These are phyloP conservation scores for Phytophthora pisi DNA, from an alignment of 352 stramenopile genomes.

Conservation along the genomic window DNA sequence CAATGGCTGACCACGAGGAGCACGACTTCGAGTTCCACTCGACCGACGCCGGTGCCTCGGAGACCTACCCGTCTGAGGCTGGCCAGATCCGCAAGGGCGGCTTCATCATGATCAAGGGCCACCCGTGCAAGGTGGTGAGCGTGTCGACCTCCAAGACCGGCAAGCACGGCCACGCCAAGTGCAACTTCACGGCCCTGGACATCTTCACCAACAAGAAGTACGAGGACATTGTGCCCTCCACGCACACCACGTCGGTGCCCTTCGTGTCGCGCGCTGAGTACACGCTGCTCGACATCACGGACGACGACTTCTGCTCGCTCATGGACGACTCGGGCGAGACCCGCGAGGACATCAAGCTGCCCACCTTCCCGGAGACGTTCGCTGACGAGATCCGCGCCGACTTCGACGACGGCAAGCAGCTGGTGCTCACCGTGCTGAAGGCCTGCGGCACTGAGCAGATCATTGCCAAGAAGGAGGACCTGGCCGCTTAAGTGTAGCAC, in stretches of 20 bases:
- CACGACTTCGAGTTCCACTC: conserved; percentile 92
- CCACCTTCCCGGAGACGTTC: conserved; percentile 95
- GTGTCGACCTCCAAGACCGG: conserved; percentile 99
- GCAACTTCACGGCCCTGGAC: conserved; percentile 98
- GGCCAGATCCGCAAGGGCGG: conserved; percentile 99
- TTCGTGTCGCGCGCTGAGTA: conserved; percentile 97
- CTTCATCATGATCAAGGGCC: conserved; percentile 99
- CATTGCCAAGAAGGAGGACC: conserved; percentile 97
- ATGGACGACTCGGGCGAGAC: conserved; percentile 98
- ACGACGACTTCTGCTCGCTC: conserved; percentile 98
- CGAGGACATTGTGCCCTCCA: conserved; percentile 99
- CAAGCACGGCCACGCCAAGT: conserved; percentile 99
- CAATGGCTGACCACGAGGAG: conserved; percentile 62
- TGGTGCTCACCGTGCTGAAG: conserved; percentile 96
- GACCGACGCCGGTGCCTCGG: conserved; percentile 96
- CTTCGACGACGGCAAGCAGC: conserved; percentile 96
- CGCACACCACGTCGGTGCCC: conserved; percentile 98
- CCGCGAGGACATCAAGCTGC: conserved; percentile 98
- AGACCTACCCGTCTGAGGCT: conserved; percentile 98
- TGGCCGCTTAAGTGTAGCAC: conserved; percentile 45
- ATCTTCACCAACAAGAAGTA: conserved; percentile 99
- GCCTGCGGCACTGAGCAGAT: conserved; percentile 99
- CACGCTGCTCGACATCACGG: conserved; percentile 98
- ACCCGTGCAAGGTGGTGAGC: conserved; percentile 97
- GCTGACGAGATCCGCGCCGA: conserved; percentile 96